phyloP scores from a whole-genome alignment of 2,329 filamentous ascomycete genomes.

The Alternaria atra region DNA sequence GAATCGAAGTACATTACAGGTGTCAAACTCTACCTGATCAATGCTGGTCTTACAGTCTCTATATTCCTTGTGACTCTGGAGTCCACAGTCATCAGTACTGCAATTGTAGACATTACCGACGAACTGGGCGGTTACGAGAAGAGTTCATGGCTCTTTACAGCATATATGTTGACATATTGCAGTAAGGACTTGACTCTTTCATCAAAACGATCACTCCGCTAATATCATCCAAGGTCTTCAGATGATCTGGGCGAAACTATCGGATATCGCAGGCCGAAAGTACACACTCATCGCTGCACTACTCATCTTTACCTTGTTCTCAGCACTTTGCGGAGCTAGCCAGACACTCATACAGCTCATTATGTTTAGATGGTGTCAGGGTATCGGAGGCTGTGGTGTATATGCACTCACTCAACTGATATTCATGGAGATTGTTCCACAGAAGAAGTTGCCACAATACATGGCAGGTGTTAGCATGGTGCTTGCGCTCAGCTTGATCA shows the following conservation, averaged over 20 bases:
- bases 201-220: background rate
- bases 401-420: constrained; percentile 41
- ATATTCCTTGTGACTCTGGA: constrained; percentile 38
- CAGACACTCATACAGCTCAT: constrained; percentile 45
- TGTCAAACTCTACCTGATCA: constrained; percentile 7
- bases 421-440: constrained; percentile 40
- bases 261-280: constrained; percentile 20
- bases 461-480: constrained; percentile 14
- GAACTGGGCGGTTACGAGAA: constrained; percentile 44
- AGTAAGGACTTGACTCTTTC: constrained; percentile 24
- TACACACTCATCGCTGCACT: background rate
- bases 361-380: constrained; percentile 46
- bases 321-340: constrained; percentile 42
- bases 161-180: constrained; percentile 48
- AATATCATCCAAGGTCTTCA: background rate
- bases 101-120: constrained; percentile 47
- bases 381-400: constrained; percentile 46
- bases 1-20: constrained; percentile 8
- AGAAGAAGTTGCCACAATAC: constrained; percentile 12
- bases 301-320: constrained; percentile 42
- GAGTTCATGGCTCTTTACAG: constrained; percentile 49
- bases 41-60: constrained; percentile 2
- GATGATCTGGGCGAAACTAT: constrained; percentile 8
- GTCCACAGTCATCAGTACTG: constrained; percentile 48
- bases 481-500: constrained; percentile 15